Base-by-base conservation (phyloP, 768 basidiomycete species). In the Trametes coccinea region DNA sequence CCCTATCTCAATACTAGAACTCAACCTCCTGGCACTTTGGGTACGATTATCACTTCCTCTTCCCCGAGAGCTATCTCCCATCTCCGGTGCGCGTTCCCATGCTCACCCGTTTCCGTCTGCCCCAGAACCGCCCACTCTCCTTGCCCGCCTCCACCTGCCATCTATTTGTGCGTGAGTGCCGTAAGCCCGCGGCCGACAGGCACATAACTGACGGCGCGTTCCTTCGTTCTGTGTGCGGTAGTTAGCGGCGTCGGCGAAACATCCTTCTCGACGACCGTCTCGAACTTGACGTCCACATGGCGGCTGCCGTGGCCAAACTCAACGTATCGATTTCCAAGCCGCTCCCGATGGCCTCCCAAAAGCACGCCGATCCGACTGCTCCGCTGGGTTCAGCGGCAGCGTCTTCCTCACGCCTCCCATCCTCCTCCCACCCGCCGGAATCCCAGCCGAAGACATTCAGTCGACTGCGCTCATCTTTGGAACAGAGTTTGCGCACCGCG, bases 381-480 rank as follows among this genome's bases (percentile, higher is more conserved):
- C 61, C 79, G 73, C 62, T 76, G 75, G 67, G 76, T 71, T 66
- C 70, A 69, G 68, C 71, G 43, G 75, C 75, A 51, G 65, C 76
- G 16, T 71, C 70, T 40, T 62, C 70, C 9, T 66, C 69, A 64
- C 75, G 61, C 69, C 75, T 66, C 59, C 69, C 50, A 69, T 73
- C 62, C 60, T 66, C 70, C 60, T 66, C 70, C 60, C 72, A 31
- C 29, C 57, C 41, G 30, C 16, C 63, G 67, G 75, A 73, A 33
- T 79, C 81, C 52, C 71, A 80, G 16, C 77, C 81, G 43, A 84
- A 79, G 67, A 78, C 86, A 5, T 85, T 90, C 69, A 82, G 82
- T 68, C 83, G 87, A 44, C 74, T 90, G 59, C 84, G 85, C 57
- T 83, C 87, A 2, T 83, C 87, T 5, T 73, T 91, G 27, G 88